Base-by-base conservation (phyloP, 2,329 filamentous ascomycete species). In the Acrodontium crateriforme region DNA sequence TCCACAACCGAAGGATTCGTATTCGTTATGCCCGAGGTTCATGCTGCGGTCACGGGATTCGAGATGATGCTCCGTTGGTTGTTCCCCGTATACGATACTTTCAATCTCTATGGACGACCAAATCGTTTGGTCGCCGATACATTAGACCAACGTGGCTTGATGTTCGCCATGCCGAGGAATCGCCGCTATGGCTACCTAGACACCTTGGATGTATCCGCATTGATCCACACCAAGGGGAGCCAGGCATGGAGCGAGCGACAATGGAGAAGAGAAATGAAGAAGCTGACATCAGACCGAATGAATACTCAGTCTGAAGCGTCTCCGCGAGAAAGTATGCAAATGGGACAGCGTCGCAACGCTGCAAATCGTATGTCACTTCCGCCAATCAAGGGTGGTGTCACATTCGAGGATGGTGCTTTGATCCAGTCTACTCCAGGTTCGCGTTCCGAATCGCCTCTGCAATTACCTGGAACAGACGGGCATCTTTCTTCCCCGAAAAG, bases 111-210 rank as follows among this genome's bases (percentile, higher is more conserved):
- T 45, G 89, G 89, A 16, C 78, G 89, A 13, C 89, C 89, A 0
- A 79, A 72, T 16, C 75, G 82, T 36, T 65, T 98, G 24, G 75
- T 93, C 18, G 83, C 89, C 3, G 92, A 92, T 48, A 77, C 80
- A 0, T 69, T 85, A 24, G 85, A 95, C 54, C 65, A 80, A 3
- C 73, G 83, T 24, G 92, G 89, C 31, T 65, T 98, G 39, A 98
- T 98, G 89, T 98, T 95, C 53, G 89, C 85, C 5, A 91, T 98
- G 76, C 87, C 89, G 0, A 82, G 80, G 43, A 74, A 89, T 42
- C 74, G 76, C 29, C 71, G 80, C 39, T 92, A 92, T 46, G 85
- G 87, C 1, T 95, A 95, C 46, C 59, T 98, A 15, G 89, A 95
- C 46, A 74, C 84, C 18, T 58, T 85, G 31, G 89, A 98, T 49